Percentiles rank a stretch among this genome's conserved stretches.
These are phyloP conservation scores for Heliosperma pusillum DNA, from an alignment of 148 eudicot genomes.

Conservation along the genomic window DNA sequence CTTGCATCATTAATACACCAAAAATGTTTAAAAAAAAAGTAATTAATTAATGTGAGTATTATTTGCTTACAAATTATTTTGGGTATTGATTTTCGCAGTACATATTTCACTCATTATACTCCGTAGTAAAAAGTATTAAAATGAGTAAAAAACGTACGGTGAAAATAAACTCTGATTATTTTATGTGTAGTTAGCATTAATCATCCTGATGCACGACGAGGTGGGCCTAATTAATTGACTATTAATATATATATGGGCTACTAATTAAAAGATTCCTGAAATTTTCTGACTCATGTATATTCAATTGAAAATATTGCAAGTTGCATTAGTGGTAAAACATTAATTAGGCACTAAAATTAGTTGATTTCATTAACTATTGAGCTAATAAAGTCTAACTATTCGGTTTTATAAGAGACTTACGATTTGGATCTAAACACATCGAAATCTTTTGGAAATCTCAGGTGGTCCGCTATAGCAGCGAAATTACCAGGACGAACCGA, in stretches of 20 bases:
- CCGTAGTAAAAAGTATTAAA: too few species aligned
- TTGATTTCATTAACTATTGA: neutral
- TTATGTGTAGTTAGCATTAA: neutral
- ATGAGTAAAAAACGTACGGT: too few species aligned
- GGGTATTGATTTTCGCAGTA: too few species aligned
- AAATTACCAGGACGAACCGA: conserved; percentile 70
- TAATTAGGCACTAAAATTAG: neutral
- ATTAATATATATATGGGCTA: conserved; percentile 29
- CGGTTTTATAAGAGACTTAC: neutral
- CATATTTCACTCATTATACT: too few species aligned
- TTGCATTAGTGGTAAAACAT: conserved; percentile 16
- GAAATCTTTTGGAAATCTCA: conserved; percentile 19
- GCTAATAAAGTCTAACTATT: neutral
- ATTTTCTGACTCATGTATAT: neutral
- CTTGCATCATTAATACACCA: neutral
- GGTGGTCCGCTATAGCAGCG: conserved; percentile 85
- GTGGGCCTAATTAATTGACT: conserved; percentile 22
- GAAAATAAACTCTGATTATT: too few species aligned
- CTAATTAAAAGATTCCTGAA: conserved; percentile 28
- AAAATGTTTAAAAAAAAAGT: neutral
- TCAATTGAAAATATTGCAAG: conserved; percentile 9
- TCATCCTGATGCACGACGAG: conserved; percentile 23
- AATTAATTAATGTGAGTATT: neutral
- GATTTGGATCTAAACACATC: conserved; percentile 15
- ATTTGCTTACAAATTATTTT: too few species aligned